phyloP scores from a whole-genome alignment of 2,329 filamentous ascomycete genomes.

The Diaporthe sp. region DNA sequence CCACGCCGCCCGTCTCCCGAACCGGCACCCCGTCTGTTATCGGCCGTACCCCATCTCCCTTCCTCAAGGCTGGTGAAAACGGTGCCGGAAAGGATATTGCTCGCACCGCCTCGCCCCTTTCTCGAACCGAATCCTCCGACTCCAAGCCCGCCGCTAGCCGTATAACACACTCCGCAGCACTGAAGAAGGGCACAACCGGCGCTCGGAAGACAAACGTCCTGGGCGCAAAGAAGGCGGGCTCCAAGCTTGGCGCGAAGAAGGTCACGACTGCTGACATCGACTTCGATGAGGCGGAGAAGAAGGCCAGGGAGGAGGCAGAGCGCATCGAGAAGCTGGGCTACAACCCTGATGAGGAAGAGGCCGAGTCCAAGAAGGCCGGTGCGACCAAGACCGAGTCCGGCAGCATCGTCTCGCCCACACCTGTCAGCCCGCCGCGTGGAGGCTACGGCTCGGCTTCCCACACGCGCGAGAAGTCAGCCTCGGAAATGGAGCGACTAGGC shows the following conservation, averaged over 20 bases:
- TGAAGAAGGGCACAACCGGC: slow-evolving; percentile 80
- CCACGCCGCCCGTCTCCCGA: slow-evolving; percentile 92
- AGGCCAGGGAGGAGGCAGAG: slow-evolving; percentile 97
- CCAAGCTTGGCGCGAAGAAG: slow-evolving; percentile 94
- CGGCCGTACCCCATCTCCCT: slow-evolving; percentile 88
- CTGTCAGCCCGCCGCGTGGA: slow-evolving; percentile 74
- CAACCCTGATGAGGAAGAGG: slow-evolving; percentile 83
- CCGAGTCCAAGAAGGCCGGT: slow-evolving; percentile 56
- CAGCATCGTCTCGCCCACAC: slow-evolving; percentile 79
- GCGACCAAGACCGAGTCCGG: slow-evolving; percentile 65
- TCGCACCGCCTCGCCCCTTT: slow-evolving; percentile 87
- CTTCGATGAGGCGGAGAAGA: slow-evolving; percentile 97
- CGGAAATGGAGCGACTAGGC: slow-evolving; percentile 88
- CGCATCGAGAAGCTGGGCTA: slow-evolving; percentile 96
- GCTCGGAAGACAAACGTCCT: slow-evolving; percentile 89
- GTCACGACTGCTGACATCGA: slow-evolving; percentile 84
- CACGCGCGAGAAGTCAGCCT: slow-evolving; percentile 72
- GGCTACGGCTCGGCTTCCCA: slow-evolving; percentile 74
- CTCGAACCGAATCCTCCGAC: slow-evolving; percentile 69
- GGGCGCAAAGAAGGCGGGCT: slow-evolving; percentile 82
- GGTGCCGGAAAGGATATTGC: slow-evolving; percentile 77
- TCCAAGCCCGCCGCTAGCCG: slow-evolving; percentile 72
- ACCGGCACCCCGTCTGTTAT: slow-evolving; percentile 87
- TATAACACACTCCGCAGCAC: slow-evolving; percentile 82
- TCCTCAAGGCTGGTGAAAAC: slow-evolving; percentile 79